Evolutionary conservation across 176 grass and related monocot species (phyloP).

Genomic region (maize (Zea mays)): DNA sequence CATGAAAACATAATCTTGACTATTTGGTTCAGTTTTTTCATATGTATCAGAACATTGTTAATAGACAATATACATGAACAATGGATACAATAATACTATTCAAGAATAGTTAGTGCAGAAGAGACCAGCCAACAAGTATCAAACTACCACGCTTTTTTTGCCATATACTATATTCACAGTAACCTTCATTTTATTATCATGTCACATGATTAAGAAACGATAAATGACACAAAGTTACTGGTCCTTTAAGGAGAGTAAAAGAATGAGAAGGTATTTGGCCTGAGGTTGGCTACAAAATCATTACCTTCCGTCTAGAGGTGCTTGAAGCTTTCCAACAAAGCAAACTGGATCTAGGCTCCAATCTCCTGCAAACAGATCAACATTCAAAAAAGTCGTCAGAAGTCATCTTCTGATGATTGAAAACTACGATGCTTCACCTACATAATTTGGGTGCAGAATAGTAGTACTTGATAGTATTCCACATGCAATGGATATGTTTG

Average conservation of each 20-base stretch:
- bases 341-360: constrained; percentile 80
- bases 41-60: neutral
- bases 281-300: neutral
- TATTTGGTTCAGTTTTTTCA: neutral
- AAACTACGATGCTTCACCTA: neutral
- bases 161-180: neutral
- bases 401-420: constrained; percentile 19
- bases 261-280: neutral
- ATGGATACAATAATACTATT: constrained; percentile 3
- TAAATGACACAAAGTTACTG: neutral
- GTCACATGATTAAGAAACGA: neutral
- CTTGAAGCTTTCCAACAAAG: constrained; percentile 71
- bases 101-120: neutral
- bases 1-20: neutral
- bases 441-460: constrained; percentile 9
- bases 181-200: constrained; percentile 11
- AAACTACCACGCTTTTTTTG: neutral
- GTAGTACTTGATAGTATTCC: neutral
- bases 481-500: neutral
- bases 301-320: constrained; percentile 66
- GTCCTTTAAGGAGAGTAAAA: neutral
- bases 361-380: constrained; percentile 63
- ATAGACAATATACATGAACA: neutral
- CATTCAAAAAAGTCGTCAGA: constrained; percentile 6
- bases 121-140: neutral